A percentile compares a stretch with the other conserved stretches of the same genome.
phyloP scores from a whole-genome alignment of 495 filamentous ascomycete species.

The Delitschia confertaspora region DNA sequence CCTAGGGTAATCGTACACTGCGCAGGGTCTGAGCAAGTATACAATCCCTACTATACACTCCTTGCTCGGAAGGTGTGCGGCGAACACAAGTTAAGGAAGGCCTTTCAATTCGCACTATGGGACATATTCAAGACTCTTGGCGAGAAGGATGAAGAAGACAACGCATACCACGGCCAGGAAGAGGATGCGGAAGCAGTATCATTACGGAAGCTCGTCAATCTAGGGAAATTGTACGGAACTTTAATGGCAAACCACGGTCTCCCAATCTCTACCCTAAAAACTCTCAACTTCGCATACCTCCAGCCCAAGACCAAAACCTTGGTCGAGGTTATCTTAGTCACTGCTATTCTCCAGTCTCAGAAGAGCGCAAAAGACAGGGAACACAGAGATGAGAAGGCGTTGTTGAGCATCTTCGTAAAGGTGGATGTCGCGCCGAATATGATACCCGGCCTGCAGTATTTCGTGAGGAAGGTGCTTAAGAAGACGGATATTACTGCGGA shows the following conservation, averaged over 20 bases:
- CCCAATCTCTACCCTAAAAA: slow-evolving; percentile 58
- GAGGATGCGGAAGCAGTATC: slow-evolving; percentile 37
- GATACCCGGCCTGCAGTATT: slow-evolving; percentile 63
- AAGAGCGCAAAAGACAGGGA: slow-evolving; percentile 29
- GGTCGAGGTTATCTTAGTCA: slow-evolving; percentile 70
- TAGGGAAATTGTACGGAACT: slow-evolving; percentile 75
- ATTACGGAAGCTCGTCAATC: slow-evolving; percentile 68
- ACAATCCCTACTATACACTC: slow-evolving; percentile 91
- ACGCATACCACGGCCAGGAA: slow-evolving; percentile 37
- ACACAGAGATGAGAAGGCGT: slow-evolving; percentile 42
- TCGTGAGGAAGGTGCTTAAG: slow-evolving; percentile 62
- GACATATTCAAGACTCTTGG: slow-evolving; percentile 80
- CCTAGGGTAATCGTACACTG: slow-evolving; percentile 84
- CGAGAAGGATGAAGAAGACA: slow-evolving; percentile 54
- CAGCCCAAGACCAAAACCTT: slow-evolving; percentile 69
- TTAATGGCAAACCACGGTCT: slow-evolving; percentile 61
- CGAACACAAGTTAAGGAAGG: slow-evolving; percentile 62
- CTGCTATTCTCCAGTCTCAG: slow-evolving; percentile 56
- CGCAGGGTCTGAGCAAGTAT: slow-evolving; percentile 66
- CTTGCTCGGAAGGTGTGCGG: slow-evolving; percentile 67
- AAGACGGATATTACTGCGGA: slow-evolving; percentile 61
- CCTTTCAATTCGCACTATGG: slow-evolving; percentile 81
- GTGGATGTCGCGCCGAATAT: slow-evolving; percentile 53
- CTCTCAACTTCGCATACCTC: slow-evolving; percentile 67
- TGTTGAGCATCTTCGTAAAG: slow-evolving; percentile 58